phyloP scores from a whole-genome alignment of 495 filamentous ascomycete species.

The Podospora comata region DNA sequence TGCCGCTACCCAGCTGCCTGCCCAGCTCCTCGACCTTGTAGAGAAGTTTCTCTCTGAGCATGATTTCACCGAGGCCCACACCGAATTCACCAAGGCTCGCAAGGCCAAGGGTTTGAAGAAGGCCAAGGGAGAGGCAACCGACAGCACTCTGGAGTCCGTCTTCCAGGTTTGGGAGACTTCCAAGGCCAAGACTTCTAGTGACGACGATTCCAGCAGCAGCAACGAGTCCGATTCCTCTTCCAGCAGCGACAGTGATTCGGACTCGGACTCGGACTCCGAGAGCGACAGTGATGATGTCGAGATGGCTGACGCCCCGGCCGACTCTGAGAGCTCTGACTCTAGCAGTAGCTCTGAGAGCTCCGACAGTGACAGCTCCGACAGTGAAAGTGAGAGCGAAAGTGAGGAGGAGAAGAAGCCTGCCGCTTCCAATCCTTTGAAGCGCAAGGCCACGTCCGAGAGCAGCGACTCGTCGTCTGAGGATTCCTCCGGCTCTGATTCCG shows the following conservation, averaged over 20 bases:
- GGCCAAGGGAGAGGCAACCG: conserved; percentile 23
- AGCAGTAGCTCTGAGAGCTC: conserved; percentile 49
- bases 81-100: conserved; percentile 58
- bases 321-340: conserved; percentile 39
- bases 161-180: conserved; percentile 49
- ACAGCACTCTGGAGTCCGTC: conserved; percentile 41
- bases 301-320: conserved; percentile 56
- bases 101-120: conserved; percentile 44
- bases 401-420: conserved; percentile 44
- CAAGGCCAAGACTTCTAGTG: conserved; percentile 37
- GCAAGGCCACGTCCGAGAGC: conserved; percentile 57
- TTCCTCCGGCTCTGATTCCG: conserved; percentile 35
- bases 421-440: conserved; percentile 52
- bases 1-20: conserved; percentile 36
- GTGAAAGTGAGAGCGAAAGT: conserved; percentile 59
- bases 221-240: conserved; percentile 70
- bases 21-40: conserved; percentile 63
- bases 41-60: conserved; percentile 63
- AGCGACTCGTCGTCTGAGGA: conserved; percentile 29
- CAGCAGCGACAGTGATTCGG: conserved; percentile 78
- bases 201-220: conserved; percentile 13
- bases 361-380: conserved; percentile 57
- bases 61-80: conserved; percentile 57
- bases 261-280: conserved; percentile 49
- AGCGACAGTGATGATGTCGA: conserved; percentile 60